These are phyloP conservation scores for Endotrypanum monterogeii DNA, from an alignment of 208 protist genomes.

Conservation along the genomic window DNA sequence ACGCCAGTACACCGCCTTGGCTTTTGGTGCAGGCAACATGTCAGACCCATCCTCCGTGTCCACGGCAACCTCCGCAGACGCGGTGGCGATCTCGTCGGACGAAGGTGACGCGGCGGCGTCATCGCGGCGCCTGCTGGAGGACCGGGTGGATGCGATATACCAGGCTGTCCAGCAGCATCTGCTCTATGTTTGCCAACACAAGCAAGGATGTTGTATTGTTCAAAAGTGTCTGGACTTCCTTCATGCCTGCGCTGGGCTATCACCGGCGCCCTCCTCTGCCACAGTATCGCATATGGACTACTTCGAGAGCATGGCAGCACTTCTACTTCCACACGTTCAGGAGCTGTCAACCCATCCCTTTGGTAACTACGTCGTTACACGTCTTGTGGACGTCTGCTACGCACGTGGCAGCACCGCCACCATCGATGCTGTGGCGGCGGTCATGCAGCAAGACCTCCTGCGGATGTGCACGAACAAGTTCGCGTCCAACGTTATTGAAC, in stretches of 20 bases:
- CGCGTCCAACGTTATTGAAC: slow-evolving; percentile 97
- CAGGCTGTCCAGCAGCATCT: slow-evolving; percentile 57
- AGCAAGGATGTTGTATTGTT: slow-evolving; percentile 92
- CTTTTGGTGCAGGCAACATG: not conserved
- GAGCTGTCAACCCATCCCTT: slow-evolving; percentile 90
- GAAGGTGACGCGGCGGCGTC: not conserved
- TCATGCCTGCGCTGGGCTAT: slow-evolving; percentile 19
- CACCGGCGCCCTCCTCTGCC: slow-evolving; percentile 3
- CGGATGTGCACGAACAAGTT: slow-evolving; percentile 95
- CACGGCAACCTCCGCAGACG: not conserved
- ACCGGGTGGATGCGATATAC: slow-evolving; percentile 41
- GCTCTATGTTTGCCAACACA: slow-evolving; percentile 43
- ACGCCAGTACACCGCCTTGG: slow-evolving; percentile 29
- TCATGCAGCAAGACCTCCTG: slow-evolving; percentile 36
- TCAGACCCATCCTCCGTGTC: not conserved
- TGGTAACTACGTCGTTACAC: slow-evolving; percentile 98
- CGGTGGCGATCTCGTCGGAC: not conserved
- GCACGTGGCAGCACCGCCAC: slow-evolving; percentile 42
- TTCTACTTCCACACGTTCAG: slow-evolving; percentile 65
- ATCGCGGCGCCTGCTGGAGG: slow-evolving; percentile 21
- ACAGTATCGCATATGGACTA: slow-evolving; percentile 15
- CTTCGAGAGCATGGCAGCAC: slow-evolving; percentile 44
- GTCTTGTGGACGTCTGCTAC: slow-evolving; percentile 80
- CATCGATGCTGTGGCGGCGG: slow-evolving; percentile 46
- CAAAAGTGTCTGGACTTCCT: slow-evolving; percentile 94